phyloP scores from a whole-genome alignment of 2,329 filamentous ascomycete species.

The Fusarium falciforme region DNA sequence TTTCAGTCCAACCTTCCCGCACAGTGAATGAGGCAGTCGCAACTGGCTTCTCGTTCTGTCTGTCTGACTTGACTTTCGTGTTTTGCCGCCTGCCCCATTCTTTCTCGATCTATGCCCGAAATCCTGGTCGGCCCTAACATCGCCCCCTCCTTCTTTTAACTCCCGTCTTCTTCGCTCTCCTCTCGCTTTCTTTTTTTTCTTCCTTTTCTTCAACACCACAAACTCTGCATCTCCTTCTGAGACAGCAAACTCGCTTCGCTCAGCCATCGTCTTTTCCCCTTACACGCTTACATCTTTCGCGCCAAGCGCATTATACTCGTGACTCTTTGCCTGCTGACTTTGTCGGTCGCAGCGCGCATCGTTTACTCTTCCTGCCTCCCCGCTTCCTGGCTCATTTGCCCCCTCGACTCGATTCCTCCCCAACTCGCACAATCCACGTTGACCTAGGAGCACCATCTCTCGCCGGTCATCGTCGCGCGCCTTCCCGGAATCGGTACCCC shows the following conservation, averaged over 20 bases:
- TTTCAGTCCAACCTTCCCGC: background rate
- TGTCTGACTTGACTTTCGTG: background rate
- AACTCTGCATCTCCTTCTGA: conserved; percentile 41
- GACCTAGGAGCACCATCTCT: conserved; percentile 22
- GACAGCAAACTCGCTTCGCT: conserved; percentile 37
- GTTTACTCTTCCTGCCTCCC: conserved; percentile 16
- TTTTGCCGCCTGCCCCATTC: conserved; percentile 42
- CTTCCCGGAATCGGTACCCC: conserved; percentile 36
- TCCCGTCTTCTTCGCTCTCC: conserved; percentile 34
- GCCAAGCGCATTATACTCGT: conserved; percentile 34
- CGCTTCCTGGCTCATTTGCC: conserved; percentile 14
- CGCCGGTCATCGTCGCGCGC: conserved; percentile 21
- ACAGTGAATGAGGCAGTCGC: background rate
- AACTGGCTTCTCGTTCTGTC: background rate
- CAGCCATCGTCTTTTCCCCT: conserved; percentile 20
- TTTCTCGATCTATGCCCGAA: conserved; percentile 32
- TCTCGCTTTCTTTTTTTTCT: conserved; percentile 28
- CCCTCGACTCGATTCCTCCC: background rate
- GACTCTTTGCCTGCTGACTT: conserved; percentile 42
- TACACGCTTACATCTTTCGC: conserved; percentile 15
- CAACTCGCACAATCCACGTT: conserved; percentile 18
- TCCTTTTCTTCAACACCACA: conserved; percentile 34
- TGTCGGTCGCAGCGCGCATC: conserved; percentile 43
- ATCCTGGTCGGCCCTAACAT: conserved; percentile 43
- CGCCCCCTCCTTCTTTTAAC: conserved; percentile 38